phyloP scores from a whole-genome alignment of 2,329 filamentous ascomycete species.

The Dactylellina parvicollis region DNA sequence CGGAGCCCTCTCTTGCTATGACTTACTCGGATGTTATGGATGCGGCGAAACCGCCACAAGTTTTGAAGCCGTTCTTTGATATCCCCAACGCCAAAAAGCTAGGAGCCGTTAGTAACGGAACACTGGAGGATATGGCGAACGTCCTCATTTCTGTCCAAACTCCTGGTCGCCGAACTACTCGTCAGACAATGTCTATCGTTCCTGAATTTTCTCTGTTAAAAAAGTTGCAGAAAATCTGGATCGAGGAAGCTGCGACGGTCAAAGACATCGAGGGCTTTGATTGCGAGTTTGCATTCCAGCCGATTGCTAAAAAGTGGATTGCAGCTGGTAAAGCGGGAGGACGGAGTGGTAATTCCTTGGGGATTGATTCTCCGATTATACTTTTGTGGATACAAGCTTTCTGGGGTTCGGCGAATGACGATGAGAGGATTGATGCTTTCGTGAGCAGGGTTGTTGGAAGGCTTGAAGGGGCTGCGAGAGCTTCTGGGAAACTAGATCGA shows the following conservation, averaged over 20 bases:
- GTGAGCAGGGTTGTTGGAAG: constrained; percentile 47
- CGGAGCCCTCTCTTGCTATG: background rate
- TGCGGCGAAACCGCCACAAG: constrained; percentile 21
- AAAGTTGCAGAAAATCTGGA: constrained; percentile 10
- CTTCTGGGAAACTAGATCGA: constrained; percentile 59
- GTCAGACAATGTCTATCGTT: constrained; percentile 26
- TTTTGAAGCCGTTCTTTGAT: constrained; percentile 33
- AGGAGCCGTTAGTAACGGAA: background rate
- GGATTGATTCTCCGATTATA: constrained; percentile 21
- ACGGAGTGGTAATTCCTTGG: constrained; percentile 54
- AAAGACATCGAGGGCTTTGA: constrained; percentile 31
- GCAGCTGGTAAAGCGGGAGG: constrained; percentile 14
- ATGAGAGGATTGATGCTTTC: constrained; percentile 11
- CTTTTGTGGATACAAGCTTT: constrained; percentile 6
- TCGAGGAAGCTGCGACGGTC: background rate
- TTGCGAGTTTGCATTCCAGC: constrained; percentile 55
- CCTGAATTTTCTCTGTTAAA: constrained; percentile 23
- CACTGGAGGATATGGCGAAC: constrained; percentile 3
- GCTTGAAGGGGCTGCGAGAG: constrained; percentile 58
- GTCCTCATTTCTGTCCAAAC: background rate
- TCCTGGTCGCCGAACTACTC: constrained; percentile 15
- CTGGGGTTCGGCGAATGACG: constrained; percentile 17
- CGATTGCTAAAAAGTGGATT: constrained; percentile 48
- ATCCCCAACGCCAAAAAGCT: background rate
- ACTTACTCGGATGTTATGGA: constrained; percentile 28